Evolutionary conservation across 495 filamentous ascomycete species (phyloP), one percentile per base, ranked within the genome.

Genomic region (Massariosphaeria phaeospora): DNA sequence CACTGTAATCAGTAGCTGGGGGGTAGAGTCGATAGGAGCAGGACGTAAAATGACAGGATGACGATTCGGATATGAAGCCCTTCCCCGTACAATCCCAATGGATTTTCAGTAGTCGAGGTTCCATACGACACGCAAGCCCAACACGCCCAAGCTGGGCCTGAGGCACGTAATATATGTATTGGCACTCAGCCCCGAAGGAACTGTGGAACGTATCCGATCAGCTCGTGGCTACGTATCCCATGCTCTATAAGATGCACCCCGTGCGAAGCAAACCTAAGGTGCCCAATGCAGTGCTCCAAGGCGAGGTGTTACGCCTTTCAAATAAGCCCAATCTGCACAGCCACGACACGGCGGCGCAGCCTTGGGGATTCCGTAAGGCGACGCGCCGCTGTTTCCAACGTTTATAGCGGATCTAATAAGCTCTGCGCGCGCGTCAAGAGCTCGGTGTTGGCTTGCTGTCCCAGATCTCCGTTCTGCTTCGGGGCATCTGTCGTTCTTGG

Each of bases 401-500:
- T 54, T 38, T 54, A 54, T 54, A 54, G 51, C 29, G 29, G 39
- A 44, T n/a, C 12, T 17, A 20, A 17, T 15, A n/a, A 50, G 47
- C 36, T 18, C 51, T 21, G 39, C 12, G 51, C 49, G 49, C 51
- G 51, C 51, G 51, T 54, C 51, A 46, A 45, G 40, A 31, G 38
- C 31, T 45, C 51, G 20, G 41, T 33, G 51, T 43, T 45, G 41
- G 41, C 21, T 49, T 34, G n/a, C n/a, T n/a, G 13, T 34, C 10
- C 27, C 9, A 26, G 46, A 27, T 23, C 20, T 31, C 34, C 31
- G 24, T n/a, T n/a, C n/a, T n/a, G n/a, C n/a, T n/a, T n/a, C n/a
- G n/a, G n/a, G n/a, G n/a, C n/a, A n/a, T n/a, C n/a, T n/a, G n/a
- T n/a, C n/a, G n/a, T n/a, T n/a, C n/a, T n/a, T n/a, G n/a, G n/a